Base-by-base conservation (phyloP, 495 filamentous ascomycete species). In the Penicillium lagena region DNA sequence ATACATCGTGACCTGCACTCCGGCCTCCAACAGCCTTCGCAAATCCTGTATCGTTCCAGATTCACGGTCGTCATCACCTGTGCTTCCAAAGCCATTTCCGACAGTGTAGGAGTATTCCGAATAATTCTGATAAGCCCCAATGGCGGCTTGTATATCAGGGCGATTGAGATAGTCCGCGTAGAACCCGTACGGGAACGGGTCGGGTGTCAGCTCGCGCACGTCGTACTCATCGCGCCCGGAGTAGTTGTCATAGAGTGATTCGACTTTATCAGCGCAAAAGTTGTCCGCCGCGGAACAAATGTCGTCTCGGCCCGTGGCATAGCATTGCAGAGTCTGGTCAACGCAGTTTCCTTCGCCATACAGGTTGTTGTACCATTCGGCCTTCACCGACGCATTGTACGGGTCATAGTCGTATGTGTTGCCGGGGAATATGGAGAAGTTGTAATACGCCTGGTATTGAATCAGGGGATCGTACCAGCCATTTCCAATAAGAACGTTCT, bases 381-480 rank as follows among this genome's bases (percentile, higher is more conserved):
- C 54, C 31, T 70, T 59, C 29, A 67, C 54, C 1, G 69, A 63
- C 7, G 59, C 55, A 51, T 69, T 76, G 59, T 68, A 78, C n/a
- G 72, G 72, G 7, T 60, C 53, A 40, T 75, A 79, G 53, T 80
- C 74, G 46, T 83, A 83, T 0, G 79, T 78, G 62, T 82, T 84
- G 6, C 78, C 77, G 10, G 67, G 68, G 48, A 11, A 63, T 11
- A 63, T 67, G 40, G 78, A 76, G 60, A 72, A 84, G 60, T 83
- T 82, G 62, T 82, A 83, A 54, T 80, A 82, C 1, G 79, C 77
- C 50, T 76, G 70, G 43, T 82, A 84, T 47, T 81, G 78, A 12
- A 81, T 58, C 11, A 78, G 46, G 0, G 80, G 79, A 50, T 81
- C 76, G 49, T 70, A 82, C 76, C 77, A 78, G 27, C 75, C 76